Conservation (phyloP, 495 filamentous ascomycete genomes). For the Annulohypoxylon maeteangense region DNA sequence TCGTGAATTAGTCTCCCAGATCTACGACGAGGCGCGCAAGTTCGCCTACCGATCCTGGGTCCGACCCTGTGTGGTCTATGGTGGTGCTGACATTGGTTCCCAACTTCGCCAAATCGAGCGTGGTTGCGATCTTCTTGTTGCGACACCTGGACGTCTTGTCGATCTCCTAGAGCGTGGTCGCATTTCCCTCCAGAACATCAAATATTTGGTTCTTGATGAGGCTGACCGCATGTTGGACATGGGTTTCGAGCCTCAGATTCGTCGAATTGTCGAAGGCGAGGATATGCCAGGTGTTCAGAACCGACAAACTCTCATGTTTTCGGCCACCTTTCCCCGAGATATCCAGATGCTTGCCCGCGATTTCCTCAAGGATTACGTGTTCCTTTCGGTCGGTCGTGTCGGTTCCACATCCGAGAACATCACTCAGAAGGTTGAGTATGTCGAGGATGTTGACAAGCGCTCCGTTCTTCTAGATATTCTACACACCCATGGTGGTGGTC, state of each 20-base stretch:
- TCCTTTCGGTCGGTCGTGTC: constrained; percentile 98
- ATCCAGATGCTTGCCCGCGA: constrained; percentile 99
- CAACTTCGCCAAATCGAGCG: constrained; percentile 98
- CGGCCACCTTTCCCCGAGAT: constrained; percentile 97
- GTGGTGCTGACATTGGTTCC: constrained; percentile 96
- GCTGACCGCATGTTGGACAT: constrained; percentile 99
- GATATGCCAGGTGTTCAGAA: constrained; percentile 89
- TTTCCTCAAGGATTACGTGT: constrained; percentile 98
- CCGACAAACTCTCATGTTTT: constrained; percentile 99
- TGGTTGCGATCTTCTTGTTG: constrained; percentile 96
- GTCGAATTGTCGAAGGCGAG: constrained; percentile 96
- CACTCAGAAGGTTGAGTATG: constrained; percentile 97
- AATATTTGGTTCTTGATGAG: constrained; percentile 98
- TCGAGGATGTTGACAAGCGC: constrained; percentile 96
- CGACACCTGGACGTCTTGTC: constrained; percentile 95
- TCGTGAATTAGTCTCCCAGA: constrained; percentile 97
- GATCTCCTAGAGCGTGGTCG: constrained; percentile 98
- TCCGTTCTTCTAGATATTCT: constrained; percentile 97
- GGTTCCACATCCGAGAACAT: constrained; percentile 99
- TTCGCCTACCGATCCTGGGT: constrained; percentile 99
- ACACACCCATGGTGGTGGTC: constrained; percentile 89
- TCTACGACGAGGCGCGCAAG: constrained; percentile 97
- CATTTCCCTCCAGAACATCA: constrained; percentile 96
- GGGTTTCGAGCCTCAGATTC: constrained; percentile 99
- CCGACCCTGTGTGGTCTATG: constrained; percentile 96